phyloP scores from a whole-genome alignment of 352 stramenopile species.

The Elongisporangium prolatum region DNA sequence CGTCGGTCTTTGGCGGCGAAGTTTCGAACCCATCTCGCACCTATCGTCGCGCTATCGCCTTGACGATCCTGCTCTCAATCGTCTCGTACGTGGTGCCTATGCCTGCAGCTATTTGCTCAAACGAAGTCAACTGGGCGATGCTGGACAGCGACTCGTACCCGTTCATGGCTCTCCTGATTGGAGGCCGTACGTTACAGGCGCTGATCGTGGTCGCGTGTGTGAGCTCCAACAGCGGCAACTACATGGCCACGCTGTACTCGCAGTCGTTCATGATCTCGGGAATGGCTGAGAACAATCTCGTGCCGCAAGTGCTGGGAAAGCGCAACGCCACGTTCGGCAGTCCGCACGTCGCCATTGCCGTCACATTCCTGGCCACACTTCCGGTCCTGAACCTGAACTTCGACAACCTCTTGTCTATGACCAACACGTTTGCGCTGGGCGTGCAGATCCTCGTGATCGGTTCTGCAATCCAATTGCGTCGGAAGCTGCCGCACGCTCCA shows the following conservation, averaged over 20 bases:
- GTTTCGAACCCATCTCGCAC: slow-evolving; percentile 77
- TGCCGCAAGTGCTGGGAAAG: slow-evolving; percentile 76
- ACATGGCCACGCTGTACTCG: slow-evolving; percentile 86
- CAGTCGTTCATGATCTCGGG: slow-evolving; percentile 84
- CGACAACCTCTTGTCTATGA: slow-evolving; percentile 71
- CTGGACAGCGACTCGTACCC: slow-evolving; percentile 88
- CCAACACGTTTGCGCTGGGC: slow-evolving; percentile 89
- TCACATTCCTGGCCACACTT: slow-evolving; percentile 32
- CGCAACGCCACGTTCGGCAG: slow-evolving; percentile 24
- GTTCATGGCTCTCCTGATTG: slow-evolving; percentile 72
- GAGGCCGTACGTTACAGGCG: slow-evolving; percentile 70
- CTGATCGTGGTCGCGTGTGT: slow-evolving; percentile 77
- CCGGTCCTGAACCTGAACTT: slow-evolving; percentile 54
- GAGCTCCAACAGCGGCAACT: slow-evolving; percentile 81
- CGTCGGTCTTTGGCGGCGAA: slow-evolving; percentile 89
- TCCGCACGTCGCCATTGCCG: slow-evolving; percentile 25
- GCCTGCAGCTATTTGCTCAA: slow-evolving; percentile 63
- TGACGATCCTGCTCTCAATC: slow-evolving; percentile 68
- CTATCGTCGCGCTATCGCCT: slow-evolving; percentile 84
- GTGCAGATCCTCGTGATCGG: slow-evolving; percentile 87
- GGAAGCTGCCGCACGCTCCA: slow-evolving; percentile 59
- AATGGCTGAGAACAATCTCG: slow-evolving; percentile 76
- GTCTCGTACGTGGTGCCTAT: slow-evolving; percentile 88
- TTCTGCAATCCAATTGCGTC: slow-evolving; percentile 85
- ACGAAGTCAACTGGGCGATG: slow-evolving; percentile 45